Percentiles rank a stretch among this genome's conserved stretches.
These are phyloP conservation scores for Eragrostis curvula DNA, from an alignment of 176 grass and related monocot genomes.

Conservation along the genomic window DNA sequence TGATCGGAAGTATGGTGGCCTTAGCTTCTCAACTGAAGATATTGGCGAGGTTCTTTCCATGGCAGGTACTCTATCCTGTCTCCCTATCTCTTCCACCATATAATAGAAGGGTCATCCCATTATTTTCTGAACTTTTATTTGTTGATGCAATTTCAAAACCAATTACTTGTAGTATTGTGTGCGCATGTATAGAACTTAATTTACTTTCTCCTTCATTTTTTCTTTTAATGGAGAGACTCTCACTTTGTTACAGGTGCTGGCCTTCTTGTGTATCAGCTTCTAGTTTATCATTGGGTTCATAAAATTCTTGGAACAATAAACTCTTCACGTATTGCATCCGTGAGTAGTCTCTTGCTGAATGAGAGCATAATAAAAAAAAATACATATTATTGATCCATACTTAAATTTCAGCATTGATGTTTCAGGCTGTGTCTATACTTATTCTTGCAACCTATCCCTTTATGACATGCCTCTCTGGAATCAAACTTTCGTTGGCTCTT, in stretches of 20 bases:
- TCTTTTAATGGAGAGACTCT: neutral
- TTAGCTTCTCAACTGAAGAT: constrained; percentile 67
- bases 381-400: neutral
- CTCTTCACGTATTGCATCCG: constrained; percentile 55
- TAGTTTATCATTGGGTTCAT: constrained; percentile 62
- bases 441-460: constrained; percentile 70
- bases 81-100: neutral
- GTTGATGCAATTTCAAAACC: neutral
- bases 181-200: neutral
- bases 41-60: constrained; percentile 69
- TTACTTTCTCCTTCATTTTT: neutral
- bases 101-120: neutral
- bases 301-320: constrained; percentile 54
- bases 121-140: neutral
- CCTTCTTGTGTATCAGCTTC: constrained; percentile 64
- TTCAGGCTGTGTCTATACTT: constrained; percentile 60
- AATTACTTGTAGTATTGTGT: neutral
- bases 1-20: constrained; percentile 63
- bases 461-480: constrained; percentile 63
- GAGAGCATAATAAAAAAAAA: neutral
- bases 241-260: constrained; percentile 47
- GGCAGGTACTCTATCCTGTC: constrained; percentile 49
- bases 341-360: constrained; percentile 22
- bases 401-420: neutral
- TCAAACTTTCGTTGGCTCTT: constrained; percentile 43